Evolutionary conservation across 2,329 filamentous ascomycete genomes (phyloP), one percentile per base, ranked within the genome.

Genomic region (Coleophoma eucalyptorum): DNA sequence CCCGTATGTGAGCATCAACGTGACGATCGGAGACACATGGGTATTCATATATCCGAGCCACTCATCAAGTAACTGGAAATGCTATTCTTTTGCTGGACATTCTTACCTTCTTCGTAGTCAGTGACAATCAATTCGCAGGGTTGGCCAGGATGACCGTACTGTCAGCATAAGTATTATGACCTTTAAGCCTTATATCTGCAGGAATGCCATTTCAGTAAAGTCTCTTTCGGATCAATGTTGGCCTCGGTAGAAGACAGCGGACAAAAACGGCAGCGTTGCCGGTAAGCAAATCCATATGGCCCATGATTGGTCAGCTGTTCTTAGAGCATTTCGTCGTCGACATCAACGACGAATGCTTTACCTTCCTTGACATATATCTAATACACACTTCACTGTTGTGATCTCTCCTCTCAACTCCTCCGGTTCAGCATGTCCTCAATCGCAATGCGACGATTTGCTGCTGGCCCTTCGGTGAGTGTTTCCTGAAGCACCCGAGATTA

Each of bases 381-480:
- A n/a, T 44, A 44, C 15, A 44, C 42, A 33, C 42, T 31, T 32
- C 18, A 26, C 43, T 50, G 48, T 45, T 20, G 34, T 40, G 44
- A 51, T 19, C 38, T 43, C 35, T 47, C 43, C 35, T 26, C 31
- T 49, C 46, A n/a, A 44, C 41, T 65, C 50, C 35, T 31, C 20
- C 15, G 26, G 42, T 44, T 10, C 63, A 84, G 79, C 74, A 80
- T 82, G 71, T 81, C 81, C 68, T 80, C 79, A 72, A 81, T 84
- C 75, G 79, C 80, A 67, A 73, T 83, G 77, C 80, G 81, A 71
- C 79, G 79, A 69, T 70, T 84, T 65, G 73, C 77, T 67, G 67
- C 74, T 64, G 73, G 73, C 67, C 72, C 79, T 71, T 69, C 78
- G 62, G 81, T 84, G 67, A 67, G 81, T 79, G 44, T 50, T 34